phyloP scores from a whole-genome alignment of 352 stramenopile genomes.

The Phytophthora capsici region DNA sequence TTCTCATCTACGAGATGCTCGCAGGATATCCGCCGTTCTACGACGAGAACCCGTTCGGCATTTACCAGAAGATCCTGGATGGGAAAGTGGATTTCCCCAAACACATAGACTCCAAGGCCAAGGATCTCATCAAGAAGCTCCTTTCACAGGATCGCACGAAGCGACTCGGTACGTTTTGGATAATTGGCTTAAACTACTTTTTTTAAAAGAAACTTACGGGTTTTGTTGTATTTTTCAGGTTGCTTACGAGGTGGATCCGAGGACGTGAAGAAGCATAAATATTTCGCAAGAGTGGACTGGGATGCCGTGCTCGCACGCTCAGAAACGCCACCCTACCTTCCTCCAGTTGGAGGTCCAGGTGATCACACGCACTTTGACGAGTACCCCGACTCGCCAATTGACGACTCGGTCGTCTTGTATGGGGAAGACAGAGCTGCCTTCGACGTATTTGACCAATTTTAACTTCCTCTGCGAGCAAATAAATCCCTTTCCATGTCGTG shows the following conservation, averaged over 20 bases:
- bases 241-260: slow-evolving; percentile 91
- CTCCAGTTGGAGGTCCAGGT: slow-evolving; percentile 77
- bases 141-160: slow-evolving; percentile 90
- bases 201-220: neutral
- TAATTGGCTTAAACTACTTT: neutral
- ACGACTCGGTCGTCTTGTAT: slow-evolving; percentile 84
- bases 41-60: slow-evolving; percentile 93
- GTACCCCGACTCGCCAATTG: slow-evolving; percentile 92
- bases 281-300: slow-evolving; percentile 90
- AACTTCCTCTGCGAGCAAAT: slow-evolving; percentile 44
- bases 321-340: slow-evolving; percentile 85
- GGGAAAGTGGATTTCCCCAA: slow-evolving; percentile 91
- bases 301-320: slow-evolving; percentile 76
- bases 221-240: slow-evolving; percentile 42
- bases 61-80: slow-evolving; percentile 95
- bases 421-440: slow-evolving; percentile 86
- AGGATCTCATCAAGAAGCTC: slow-evolving; percentile 93
- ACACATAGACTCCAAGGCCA: slow-evolving; percentile 90
- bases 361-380: slow-evolving; percentile 95
- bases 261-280: slow-evolving; percentile 94
- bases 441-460: slow-evolving; percentile 90
- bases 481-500: slow-evolving; percentile 36
- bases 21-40: slow-evolving; percentile 92
- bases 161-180: slow-evolving; percentile 69
- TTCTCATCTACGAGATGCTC: slow-evolving; percentile 94